Evolutionary conservation across 345 rosid species (phyloP), one percentile per base, ranked within the genome.

Genomic region (Bruguiera gymnorhiza): DNA sequence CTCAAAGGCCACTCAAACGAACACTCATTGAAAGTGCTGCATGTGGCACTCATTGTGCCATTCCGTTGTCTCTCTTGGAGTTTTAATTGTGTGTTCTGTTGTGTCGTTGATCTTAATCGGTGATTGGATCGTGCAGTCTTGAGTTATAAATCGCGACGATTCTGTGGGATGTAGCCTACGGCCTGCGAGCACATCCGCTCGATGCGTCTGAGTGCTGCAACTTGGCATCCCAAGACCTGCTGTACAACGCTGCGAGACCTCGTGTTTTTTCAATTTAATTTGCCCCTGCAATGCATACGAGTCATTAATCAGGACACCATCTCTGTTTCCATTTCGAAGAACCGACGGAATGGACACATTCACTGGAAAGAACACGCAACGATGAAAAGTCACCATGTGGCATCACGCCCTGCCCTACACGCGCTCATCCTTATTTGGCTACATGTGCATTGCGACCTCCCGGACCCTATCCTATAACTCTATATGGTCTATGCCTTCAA

Each of bases 21-120:
- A 62, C 60, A 56, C 72, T 69, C 67, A 52, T 52, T 55, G 66
- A 74, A 82, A 80, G 79, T 16, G 76, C 69, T 68, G 87, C 87
- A 85, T 83, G 89, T 87, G 85, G 57, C 75, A 70, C 79, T 85
- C 79, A 83, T 85, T 61, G 80, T 85, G 86, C 83, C 65, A 37
- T 77, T 62, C 71, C 77, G 63, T 86, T 85, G 89, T 87, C 92
- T 83, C 69, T 82, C 37, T 73, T 71, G 84, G 75, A 79, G 75
- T 13, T 43, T 78, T 71, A 67, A 79, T 43, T 68, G 67, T 73
- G 74, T 58, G 37, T 50, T 75, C 63, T 37, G 58, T 16, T 67
- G 52, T 51, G 19, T 16, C 51, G 5, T 18, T 29, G 26, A 63
- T 51, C 36, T 31, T 43, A 51, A 64, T 53, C 53, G 39, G 11